phyloP scores from a whole-genome alignment of 2,329 filamentous ascomycete genomes.

The Nemania sp. region DNA sequence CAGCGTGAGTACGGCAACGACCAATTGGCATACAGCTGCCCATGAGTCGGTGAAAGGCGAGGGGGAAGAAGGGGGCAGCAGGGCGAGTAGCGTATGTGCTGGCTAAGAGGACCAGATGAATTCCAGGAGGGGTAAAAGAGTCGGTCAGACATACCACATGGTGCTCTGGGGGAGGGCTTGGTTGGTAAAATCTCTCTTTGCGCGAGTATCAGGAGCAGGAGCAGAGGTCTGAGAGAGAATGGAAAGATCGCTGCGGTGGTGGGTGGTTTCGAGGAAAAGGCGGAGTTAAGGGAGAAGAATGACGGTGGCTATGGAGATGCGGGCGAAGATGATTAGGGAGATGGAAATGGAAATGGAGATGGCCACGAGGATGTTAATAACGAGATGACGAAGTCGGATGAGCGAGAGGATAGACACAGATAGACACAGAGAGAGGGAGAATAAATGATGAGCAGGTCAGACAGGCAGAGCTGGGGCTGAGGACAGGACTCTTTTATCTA shows the following conservation, averaged over 20 bases:
- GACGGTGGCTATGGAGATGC: conserved; percentile 16
- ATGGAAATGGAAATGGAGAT: conserved; percentile 22
- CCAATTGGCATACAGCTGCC: conserved; percentile 13
- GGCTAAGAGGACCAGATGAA: background rate
- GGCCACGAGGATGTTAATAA: conserved; percentile 1
- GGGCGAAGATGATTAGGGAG: conserved; percentile 14
- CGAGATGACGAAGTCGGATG: conserved; percentile 14
- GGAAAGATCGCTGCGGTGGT: background rate
- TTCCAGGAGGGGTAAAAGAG: background rate
- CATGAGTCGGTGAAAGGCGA: conserved; percentile 21
- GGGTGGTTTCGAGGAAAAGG: background rate
- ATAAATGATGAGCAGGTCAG: conserved; percentile 27
- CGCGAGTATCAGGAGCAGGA: conserved; percentile 25
- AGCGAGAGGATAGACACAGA: conserved; percentile 28
- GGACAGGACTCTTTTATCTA: conserved; percentile 24
- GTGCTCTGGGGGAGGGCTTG: conserved; percentile 27
- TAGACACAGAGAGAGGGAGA: conserved; percentile 11
- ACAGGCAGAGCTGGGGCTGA: conserved; percentile 28
- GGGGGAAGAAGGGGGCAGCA: no score
- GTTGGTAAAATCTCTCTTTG: background rate
- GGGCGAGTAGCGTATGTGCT: no score
- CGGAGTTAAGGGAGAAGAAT: conserved; percentile 18
- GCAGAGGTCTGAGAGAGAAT: background rate
- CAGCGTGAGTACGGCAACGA: conserved; percentile 39
- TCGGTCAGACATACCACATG: conserved; percentile 42